These are phyloP conservation scores for Sporothrix schenckii DNA, from an alignment of 2,329 filamentous ascomycete species.

Conservation along the genomic window DNA sequence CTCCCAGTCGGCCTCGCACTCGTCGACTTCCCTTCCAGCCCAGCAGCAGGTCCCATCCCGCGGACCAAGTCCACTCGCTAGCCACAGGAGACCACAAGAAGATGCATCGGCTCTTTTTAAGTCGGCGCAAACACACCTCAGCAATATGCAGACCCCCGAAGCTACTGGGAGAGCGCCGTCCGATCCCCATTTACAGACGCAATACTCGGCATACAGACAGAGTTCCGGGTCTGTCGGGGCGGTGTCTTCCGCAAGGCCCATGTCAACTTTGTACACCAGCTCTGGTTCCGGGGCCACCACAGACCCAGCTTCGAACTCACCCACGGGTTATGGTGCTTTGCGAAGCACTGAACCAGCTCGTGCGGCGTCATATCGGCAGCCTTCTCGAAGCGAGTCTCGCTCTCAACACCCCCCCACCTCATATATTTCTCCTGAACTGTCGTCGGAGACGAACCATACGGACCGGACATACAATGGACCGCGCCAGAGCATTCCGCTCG, in stretches of 20 bases:
- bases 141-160: constrained; percentile 35
- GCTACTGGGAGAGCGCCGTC: constrained; percentile 23
- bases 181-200: constrained; percentile 33
- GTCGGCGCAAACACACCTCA: constrained; percentile 39
- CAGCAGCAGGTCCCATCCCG: constrained; percentile 31
- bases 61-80: constrained; percentile 31
- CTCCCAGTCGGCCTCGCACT: constrained; percentile 9
- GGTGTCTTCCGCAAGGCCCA: constrained; percentile 40
- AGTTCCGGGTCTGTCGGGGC: background rate
- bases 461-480: constrained; percentile 42
- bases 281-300: constrained; percentile 39
- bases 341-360: constrained; percentile 60
- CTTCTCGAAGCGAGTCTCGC: constrained; percentile 63
- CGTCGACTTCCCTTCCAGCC: constrained; percentile 21
- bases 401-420: constrained; percentile 55
- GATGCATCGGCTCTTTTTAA: constrained; percentile 39
- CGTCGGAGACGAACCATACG: constrained; percentile 63
- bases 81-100: constrained; percentile 15
- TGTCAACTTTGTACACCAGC: constrained; percentile 42
- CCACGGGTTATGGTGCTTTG: constrained; percentile 41
- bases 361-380: constrained; percentile 57
- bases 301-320: constrained; percentile 40
- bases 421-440: constrained; percentile 63
- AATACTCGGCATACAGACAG: constrained; percentile 35
- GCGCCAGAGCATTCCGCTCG: constrained; percentile 53